These are phyloP conservation scores for Fusarium avenaceum DNA, from an alignment of 2,329 filamentous ascomycete species.

Conservation along the genomic window DNA sequence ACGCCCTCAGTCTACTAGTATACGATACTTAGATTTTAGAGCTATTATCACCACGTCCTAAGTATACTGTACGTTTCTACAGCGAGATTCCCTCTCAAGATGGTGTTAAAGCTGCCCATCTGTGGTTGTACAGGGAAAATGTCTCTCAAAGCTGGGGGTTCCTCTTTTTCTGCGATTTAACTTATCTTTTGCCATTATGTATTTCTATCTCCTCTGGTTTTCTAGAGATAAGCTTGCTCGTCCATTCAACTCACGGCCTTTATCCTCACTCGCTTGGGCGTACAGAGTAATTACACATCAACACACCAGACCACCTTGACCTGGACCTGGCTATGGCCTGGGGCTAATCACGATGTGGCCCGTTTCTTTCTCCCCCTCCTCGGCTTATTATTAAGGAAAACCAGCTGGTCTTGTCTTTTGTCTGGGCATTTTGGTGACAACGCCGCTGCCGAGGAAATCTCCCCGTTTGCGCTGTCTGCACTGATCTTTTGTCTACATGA, in stretches of 20 bases:
- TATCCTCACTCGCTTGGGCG: constrained; percentile 37
- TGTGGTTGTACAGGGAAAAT: constrained; percentile 37
- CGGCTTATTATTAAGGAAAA: constrained; percentile 18
- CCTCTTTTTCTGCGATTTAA: constrained; percentile 43
- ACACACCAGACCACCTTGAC: constrained; percentile 7
- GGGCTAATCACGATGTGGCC: constrained; percentile 31
- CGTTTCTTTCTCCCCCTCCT: constrained; percentile 27
- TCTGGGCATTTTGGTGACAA: constrained; percentile 25
- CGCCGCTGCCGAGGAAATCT: constrained; percentile 40
- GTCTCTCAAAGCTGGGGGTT: constrained; percentile 36
- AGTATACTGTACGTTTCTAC: constrained; percentile 27
- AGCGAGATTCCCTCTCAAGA: constrained; percentile 6
- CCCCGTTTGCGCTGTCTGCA: constrained; percentile 7
- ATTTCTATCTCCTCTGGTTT: constrained; percentile 55
- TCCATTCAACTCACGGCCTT: constrained; percentile 33
- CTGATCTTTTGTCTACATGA: constrained; percentile 17
- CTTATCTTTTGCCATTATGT: constrained; percentile 56
- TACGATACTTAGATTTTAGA: constrained; percentile 10
- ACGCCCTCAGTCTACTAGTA: constrained; percentile 44
- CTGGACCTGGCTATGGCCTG: constrained; percentile 5
- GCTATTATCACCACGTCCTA: fast-evolving
- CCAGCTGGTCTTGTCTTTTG: constrained; percentile 25
- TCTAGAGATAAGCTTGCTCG: constrained; percentile 51
- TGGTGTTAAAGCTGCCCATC: constrained; percentile 34
- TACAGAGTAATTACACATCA: constrained; percentile 20